These are phyloP conservation scores for Rhodocollybia butyracea DNA, from an alignment of 768 basidiomycete genomes.

Conservation along the genomic window DNA sequence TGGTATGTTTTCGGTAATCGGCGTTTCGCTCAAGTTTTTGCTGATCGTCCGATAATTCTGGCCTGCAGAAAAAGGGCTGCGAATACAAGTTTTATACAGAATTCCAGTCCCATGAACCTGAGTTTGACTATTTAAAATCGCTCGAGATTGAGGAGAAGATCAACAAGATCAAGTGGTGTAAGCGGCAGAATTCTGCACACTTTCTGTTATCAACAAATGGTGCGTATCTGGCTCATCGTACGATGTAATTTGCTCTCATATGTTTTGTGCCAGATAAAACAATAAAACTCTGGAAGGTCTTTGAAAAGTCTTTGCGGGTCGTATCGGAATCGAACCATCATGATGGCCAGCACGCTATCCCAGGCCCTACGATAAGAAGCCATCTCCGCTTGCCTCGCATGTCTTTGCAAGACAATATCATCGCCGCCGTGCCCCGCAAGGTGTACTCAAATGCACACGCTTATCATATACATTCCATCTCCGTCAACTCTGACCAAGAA, in stretches of 20 bases:
- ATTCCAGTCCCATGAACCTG: slow-evolving; percentile 99
- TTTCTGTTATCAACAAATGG: slow-evolving; percentile 97
- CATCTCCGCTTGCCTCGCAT: slow-evolving; percentile 88
- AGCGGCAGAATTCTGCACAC: slow-evolving; percentile 95
- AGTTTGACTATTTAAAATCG: slow-evolving; percentile 99
- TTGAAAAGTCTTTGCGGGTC: slow-evolving; percentile 93
- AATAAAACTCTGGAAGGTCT: slow-evolving; percentile 99
- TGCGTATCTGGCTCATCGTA: slow-evolving; percentile 31
- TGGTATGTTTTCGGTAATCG: slow-evolving; percentile 49
- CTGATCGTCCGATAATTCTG: slow-evolving; percentile 30
- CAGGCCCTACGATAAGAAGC: slow-evolving; percentile 52
- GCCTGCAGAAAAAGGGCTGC: slow-evolving; percentile 92
- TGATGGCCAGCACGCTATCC: slow-evolving; percentile 69
- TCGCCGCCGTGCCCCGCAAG: slow-evolving; percentile 97
- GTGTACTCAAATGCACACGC: slow-evolving; percentile 99
- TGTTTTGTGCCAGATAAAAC: slow-evolving; percentile 77
- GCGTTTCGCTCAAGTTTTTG: slow-evolving; percentile 13
- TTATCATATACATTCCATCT: slow-evolving; percentile 99
- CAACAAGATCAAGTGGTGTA: slow-evolving; percentile 99
- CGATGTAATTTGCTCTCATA: slow-evolving; percentile 11
- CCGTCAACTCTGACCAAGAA: slow-evolving; percentile 98
- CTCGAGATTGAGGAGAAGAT: slow-evolving; percentile 99
- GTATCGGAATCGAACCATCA: slow-evolving; percentile 96
- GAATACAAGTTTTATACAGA: slow-evolving; percentile 99
- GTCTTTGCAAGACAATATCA: slow-evolving; percentile 94